phyloP scores from a whole-genome alignment of 2,329 filamentous ascomycete genomes.

The Fusarium praegraminearum region DNA sequence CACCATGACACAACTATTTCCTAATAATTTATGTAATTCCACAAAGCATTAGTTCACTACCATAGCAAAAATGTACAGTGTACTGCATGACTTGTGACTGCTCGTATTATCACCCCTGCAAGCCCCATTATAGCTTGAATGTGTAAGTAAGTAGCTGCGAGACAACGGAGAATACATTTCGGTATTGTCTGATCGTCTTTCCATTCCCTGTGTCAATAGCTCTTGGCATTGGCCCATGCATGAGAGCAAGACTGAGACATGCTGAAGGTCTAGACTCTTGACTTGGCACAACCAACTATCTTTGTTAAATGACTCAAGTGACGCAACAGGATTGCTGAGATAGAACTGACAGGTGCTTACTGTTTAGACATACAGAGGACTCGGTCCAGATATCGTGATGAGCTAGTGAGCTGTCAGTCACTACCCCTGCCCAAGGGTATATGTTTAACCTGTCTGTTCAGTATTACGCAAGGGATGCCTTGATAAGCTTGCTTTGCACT shows the following conservation, averaged over 20 bases:
- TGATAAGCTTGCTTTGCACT: neutral
- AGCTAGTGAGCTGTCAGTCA: slow-evolving; percentile 7
- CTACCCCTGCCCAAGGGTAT: neutral
- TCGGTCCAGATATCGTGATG: neutral
- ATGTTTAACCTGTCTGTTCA: slow-evolving; percentile 13
- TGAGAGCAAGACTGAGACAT: slow-evolving; percentile 20
- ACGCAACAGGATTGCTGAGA: slow-evolving; percentile 14
- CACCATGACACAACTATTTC: neutral
- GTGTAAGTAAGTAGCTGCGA: neutral
- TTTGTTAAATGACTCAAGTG: slow-evolving; percentile 17
- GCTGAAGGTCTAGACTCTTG: slow-evolving; percentile 16
- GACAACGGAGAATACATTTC: slow-evolving; percentile 20
- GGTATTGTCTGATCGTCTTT: slow-evolving; percentile 11
- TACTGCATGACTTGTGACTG: neutral
- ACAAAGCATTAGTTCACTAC: neutral
- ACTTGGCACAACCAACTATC: slow-evolving; percentile 8
- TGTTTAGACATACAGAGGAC: neutral
- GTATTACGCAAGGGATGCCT: slow-evolving; percentile 1
- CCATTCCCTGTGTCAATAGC: neutral
- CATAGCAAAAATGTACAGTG: neutral
- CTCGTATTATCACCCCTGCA: slow-evolving; percentile 13
- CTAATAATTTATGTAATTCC: slow-evolving; percentile 11
- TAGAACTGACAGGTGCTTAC: slow-evolving; percentile 5
- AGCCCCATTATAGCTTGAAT: neutral
- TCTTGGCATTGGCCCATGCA: slow-evolving; percentile 2